Evolutionary conservation across 1,284 basidiomycete genomes (phyloP), one percentile per base, ranked within the genome.

Genomic region (Cutaneotrichosporon sp.): DNA sequence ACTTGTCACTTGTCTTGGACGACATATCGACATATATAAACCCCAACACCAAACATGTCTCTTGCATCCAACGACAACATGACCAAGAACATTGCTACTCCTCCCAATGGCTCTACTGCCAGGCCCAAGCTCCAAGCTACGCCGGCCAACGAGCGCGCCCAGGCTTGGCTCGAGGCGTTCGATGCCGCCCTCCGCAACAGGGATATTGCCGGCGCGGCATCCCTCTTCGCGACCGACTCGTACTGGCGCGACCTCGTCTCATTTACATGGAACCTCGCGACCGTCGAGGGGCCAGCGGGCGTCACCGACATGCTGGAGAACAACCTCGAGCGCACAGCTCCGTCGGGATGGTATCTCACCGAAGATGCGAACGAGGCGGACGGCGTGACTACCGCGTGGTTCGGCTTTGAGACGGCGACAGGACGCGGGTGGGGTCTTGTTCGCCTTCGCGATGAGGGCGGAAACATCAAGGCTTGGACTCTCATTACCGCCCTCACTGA

Each of bases 121-220:
- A 22, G 38, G 14, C 32, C 42, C 42, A 42, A 38, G 32, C 50
- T 60, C 16, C 34, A n/a, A 3, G 31, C 42, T 18, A 58, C 63
- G 1, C 49, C 59, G 1, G 63, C 63, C 34, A 61, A 57, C 49
- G 30, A 49, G 18, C 49, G 34, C 32, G 65, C 62, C 8, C 56
- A 63, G 50, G 42, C 53, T 26, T 66, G 65, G 65, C 52, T 66
- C 59, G 49, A 53, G 56, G 55, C 51, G 13, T 52, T 66, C 21
- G 58, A 66, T 51, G 18, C 47, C 21, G 56, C 65, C 16, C 65
- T 66, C 59, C 40, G 63, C 51, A 38, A 49, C n/a, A 13, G 42
- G 40, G 96, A 97, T 76, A 97, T 94, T 0, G 90, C 92, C 51
- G 96, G 97, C 78, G 87, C 90, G 4, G 93, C 95, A 38, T 96